Base-by-base conservation (phyloP, 2,329 filamentous ascomycete genomes). In the Tolypocladium ophioglossoides region DNA sequence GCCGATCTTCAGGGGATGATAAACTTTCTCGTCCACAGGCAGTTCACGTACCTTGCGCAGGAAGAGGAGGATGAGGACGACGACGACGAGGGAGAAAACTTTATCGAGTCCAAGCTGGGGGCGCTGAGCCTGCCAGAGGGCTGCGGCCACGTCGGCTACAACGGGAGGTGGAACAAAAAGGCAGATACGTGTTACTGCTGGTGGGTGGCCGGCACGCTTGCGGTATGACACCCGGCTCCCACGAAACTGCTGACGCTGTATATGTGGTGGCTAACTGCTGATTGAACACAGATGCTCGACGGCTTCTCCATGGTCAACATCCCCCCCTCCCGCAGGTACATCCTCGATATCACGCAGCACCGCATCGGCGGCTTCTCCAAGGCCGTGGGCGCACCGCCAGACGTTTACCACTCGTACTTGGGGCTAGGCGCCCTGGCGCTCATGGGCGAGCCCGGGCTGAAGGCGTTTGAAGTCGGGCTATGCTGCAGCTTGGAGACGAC, bases 171-270 rank as follows among this genome's bases (percentile, higher is more conserved):
- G 66, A 96, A 96, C 73, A 99, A 99, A 70, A 79, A 85, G 50
- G 87, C 89, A 11, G 94, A 99, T 70, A 97, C 94, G 0, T 99
- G 94, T 72, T 99, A 99, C 69, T 86, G 84, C 24, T 99, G 92
- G 77, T 99, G 94, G 94, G 89, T 89, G 0, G 78, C 79, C 4
- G 90, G 83, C 2, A 83, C 90, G 1, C 66, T 82, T 1, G 62
- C 66, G 52, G 74, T 78, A 64, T 57, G 69, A 51, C 39, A 5
- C n/a, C 40, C 24, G 80, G 51, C 66, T 69, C 55, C 75, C 78
- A 69, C 62, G 67, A 50, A 16, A 37, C 20, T 44, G 24, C n/a
- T 27, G n/a, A 39, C 16, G n/a, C 9, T 24, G 6, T n/a, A 18
- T 12, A 32, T 5, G 9, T 20, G 27, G 10, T 11, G 4, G 2